A percentile compares a stretch with the other conserved stretches of the same genome.
Conservation (phyloP, 176 grass and related monocot genomes). For the Dendrocalamus sinicus region DNA sequence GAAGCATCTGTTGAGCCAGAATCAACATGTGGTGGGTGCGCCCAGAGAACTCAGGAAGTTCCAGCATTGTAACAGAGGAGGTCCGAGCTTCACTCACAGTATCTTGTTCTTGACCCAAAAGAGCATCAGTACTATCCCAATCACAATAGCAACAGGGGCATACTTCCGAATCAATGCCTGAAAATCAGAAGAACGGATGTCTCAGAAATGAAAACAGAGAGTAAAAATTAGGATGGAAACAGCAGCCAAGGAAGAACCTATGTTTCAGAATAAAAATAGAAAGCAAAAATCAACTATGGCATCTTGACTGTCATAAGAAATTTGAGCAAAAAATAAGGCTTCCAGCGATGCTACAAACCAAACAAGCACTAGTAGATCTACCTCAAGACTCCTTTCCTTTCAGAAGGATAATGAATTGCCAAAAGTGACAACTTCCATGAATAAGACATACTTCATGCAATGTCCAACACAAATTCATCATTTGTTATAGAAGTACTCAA, state of each 20-base stretch:
- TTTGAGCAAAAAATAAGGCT: background rate
- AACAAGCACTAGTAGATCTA: constrained; percentile 27
- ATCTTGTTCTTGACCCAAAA: constrained; percentile 92
- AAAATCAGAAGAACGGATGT: background rate
- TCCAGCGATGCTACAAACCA: constrained; percentile 15
- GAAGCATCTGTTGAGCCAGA: constrained; percentile 43
- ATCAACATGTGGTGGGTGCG: background rate
- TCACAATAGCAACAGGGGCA: constrained; percentile 83
- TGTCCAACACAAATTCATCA: constrained; percentile 21
- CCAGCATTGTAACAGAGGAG: background rate
- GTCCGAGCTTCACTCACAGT: constrained; percentile 58
- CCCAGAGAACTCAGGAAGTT: constrained; percentile 22
- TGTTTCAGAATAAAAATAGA: background rate
- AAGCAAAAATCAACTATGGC: background rate
- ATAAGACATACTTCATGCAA: background rate
- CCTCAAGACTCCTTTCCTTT: background rate
- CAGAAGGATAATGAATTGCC: background rate
- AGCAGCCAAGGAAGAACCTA: background rate
- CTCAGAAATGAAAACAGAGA: background rate
- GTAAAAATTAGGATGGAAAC: background rate
- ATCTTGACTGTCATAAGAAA: background rate
- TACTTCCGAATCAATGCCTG: constrained; percentile 90
- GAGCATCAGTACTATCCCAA: constrained; percentile 82
- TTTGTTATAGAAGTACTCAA: background rate
- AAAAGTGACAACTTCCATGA: constrained; percentile 5